Evolutionary conservation across 2,329 filamentous ascomycete species (phyloP).

Genomic region (Fusarium gaditjirri): DNA sequence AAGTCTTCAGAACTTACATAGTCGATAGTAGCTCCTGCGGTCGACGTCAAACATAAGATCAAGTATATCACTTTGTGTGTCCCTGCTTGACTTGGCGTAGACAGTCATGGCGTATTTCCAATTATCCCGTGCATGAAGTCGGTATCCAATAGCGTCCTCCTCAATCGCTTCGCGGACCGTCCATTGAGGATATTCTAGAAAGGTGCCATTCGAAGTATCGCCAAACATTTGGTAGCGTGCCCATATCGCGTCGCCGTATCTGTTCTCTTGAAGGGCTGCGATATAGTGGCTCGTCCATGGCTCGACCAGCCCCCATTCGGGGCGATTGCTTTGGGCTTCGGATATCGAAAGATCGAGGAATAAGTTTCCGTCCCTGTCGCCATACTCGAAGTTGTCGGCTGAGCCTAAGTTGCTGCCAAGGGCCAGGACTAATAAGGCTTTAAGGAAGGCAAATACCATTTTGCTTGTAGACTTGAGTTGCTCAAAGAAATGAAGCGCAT

Average conservation of each 20-base stretch:
- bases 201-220: neutral
- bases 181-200: neutral
- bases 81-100: neutral
- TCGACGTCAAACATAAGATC: neutral
- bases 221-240: neutral
- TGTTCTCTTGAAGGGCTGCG: neutral
- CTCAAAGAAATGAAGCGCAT: rapidly evolving
- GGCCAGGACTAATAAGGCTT: neutral
- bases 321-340: neutral
- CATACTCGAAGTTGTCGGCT: neutral
- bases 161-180: neutral
- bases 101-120: neutral
- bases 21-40: neutral
- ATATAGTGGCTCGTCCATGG: neutral
- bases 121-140: neutral
- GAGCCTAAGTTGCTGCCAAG: neutral
- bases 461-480: no score
- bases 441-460: neutral
- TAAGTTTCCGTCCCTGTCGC: neutral
- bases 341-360: neutral
- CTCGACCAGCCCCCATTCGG: neutral
- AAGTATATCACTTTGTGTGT: neutral
- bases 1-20: neutral
- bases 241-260: neutral
- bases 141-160: neutral